phyloP scores from a whole-genome alignment of 2,329 filamentous ascomycete species.

The Didymella pomorum region DNA sequence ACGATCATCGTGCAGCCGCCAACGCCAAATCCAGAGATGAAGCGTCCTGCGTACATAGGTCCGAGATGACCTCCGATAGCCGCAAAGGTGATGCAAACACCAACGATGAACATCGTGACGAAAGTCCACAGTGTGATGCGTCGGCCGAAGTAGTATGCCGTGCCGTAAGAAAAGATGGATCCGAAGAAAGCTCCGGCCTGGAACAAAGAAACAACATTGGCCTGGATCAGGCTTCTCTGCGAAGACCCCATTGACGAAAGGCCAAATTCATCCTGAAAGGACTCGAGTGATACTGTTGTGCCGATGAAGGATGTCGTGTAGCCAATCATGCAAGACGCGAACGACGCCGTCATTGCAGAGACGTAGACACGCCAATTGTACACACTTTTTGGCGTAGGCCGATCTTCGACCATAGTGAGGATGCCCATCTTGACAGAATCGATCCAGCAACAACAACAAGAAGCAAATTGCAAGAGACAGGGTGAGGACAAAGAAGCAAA shows the following conservation, averaged over 20 bases:
- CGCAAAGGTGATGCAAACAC: constrained; percentile 75
- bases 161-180: constrained; percentile 63
- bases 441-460: neutral
- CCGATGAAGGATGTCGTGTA: constrained; percentile 79
- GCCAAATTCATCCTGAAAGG: constrained; percentile 73
- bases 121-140: constrained; percentile 63
- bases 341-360: constrained; percentile 63
- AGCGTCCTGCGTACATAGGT: constrained; percentile 64
- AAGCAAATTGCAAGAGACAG: neutral
- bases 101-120: constrained; percentile 68
- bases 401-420: constrained; percentile 47
- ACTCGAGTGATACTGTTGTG: constrained; percentile 73
- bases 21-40: constrained; percentile 65
- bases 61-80: constrained; percentile 58
- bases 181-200: constrained; percentile 88
- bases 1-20: constrained; percentile 54
- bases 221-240: constrained; percentile 67
- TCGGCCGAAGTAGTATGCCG: constrained; percentile 72
- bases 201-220: constrained; percentile 82
- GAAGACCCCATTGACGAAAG: constrained; percentile 61
- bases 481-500: neutral
- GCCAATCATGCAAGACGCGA: constrained; percentile 66
- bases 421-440: constrained; percentile 40
- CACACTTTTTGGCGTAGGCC: constrained; percentile 64
- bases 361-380: constrained; percentile 69